phyloP scores from a whole-genome alignment of 192 early-diverging fungal genomes.

The Glomus cerebriforme region DNA sequence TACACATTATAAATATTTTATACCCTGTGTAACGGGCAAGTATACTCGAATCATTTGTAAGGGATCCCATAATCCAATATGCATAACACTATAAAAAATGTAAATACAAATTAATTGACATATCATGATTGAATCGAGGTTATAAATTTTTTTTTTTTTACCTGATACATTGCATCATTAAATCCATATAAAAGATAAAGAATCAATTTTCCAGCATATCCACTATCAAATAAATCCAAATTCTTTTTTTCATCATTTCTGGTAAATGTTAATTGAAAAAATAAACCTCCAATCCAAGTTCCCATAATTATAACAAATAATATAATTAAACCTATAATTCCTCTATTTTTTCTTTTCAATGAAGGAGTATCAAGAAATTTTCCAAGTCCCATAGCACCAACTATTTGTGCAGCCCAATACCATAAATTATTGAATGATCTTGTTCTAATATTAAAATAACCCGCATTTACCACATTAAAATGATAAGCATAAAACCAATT shows the following conservation, averaged over 20 bases:
- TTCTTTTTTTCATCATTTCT: slow-evolving; percentile 46
- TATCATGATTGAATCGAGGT: too few relatives aligned
- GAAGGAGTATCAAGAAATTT: slow-evolving; percentile 63
- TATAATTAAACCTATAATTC: slow-evolving; percentile 56
- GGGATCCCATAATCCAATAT: slow-evolving; percentile 87
- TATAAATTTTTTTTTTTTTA: slow-evolving; percentile 18
- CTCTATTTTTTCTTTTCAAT: slow-evolving; percentile 63
- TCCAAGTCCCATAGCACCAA: slow-evolving; percentile 64
- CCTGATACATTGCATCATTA: slow-evolving; percentile 83
- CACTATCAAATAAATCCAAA: slow-evolving; percentile 31
- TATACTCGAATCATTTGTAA: slow-evolving; percentile 78
- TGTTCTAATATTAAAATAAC: slow-evolving; percentile 68
- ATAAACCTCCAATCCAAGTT: slow-evolving; percentile 70
- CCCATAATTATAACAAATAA: slow-evolving; percentile 52
- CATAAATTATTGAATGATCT: slow-evolving; percentile 72
- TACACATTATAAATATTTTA: not conserved
- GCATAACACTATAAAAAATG: slow-evolving; percentile 34
- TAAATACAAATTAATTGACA: not conserved
- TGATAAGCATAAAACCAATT: slow-evolving; percentile 86
- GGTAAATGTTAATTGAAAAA: slow-evolving; percentile 58
- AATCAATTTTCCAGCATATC: slow-evolving; percentile 61
- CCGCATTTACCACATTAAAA: slow-evolving; percentile 56
- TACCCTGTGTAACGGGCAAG: slow-evolving; percentile 69
- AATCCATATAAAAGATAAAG: slow-evolving; percentile 78
- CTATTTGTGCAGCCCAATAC: slow-evolving; percentile 80